Base-by-base conservation (phyloP, 139 green algal genomes). In the Choricystis sp. region DNA sequence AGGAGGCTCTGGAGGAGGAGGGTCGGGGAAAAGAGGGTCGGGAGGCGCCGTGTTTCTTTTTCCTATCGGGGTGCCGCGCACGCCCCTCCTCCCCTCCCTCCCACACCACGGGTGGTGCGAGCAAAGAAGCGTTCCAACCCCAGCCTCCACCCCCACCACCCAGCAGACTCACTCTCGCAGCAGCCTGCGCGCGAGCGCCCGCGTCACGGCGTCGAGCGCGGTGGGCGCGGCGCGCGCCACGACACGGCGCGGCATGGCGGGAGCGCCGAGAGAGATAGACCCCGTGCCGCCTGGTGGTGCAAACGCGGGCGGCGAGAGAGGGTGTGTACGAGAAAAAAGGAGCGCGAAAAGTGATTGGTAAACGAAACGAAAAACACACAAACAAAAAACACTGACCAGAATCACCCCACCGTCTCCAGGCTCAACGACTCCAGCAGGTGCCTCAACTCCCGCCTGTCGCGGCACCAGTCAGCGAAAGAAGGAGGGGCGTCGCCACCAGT, bases 401-500 rank as follows among this genome's bases (percentile, higher is more conserved):
- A 9, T 52, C 40, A 52, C 40, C 40, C 40, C 40, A 9, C 40
- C 40, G 16, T 52, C 40, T 16, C 40, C 40, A 16, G 9, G 40
- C 40, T 52, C 40, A 52, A 52, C 2, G 59, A 77, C 1, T 52
- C 68, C 40, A 85, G 61, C 56, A 88, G 61, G 70, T 85, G 83
- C 31, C 69, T 67, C 21, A 87, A 72, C 66, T 88, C 81, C 5
- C 67, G 62, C n/a, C 81, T 66, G 26, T 81, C 69, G 4, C 29
- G 24, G 59, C 86, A 66, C 82, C 82, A 89, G 23, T 77, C 55
- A 3, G 62, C 49, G 56, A 87, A 88, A 9, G 71, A 67, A 1
- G 31, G 49, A 3, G 23, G 31, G 4, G 31, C 40, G 60, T 27
- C 24, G 1, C 29, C 55, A 23, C 9, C 27, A 4, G 19, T 5